A percentile compares a stretch with the other conserved stretches of the same genome.
These are phyloP conservation scores for Xylaria scruposa DNA, from an alignment of 495 filamentous ascomycete genomes.

Conservation along the genomic window DNA sequence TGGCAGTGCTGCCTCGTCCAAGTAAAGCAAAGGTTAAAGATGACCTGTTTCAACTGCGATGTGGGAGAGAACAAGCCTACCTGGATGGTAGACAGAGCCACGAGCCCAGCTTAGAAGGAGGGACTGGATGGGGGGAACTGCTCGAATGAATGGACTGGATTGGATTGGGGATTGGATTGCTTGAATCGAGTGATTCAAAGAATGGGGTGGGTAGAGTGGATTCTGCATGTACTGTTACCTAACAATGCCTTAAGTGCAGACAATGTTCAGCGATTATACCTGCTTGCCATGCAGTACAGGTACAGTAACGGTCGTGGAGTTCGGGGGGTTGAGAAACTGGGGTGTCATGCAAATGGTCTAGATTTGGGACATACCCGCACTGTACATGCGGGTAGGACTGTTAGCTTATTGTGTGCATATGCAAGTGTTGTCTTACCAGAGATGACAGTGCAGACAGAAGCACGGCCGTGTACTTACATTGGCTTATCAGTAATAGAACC, in stretches of 20 bases:
- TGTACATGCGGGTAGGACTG: neutral
- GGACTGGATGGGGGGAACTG: constrained; percentile 7
- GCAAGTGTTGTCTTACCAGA: neutral
- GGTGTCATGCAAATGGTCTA: neutral
- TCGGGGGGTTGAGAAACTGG: neutral
- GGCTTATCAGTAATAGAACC: neutral
- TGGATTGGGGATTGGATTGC: constrained; percentile 9
- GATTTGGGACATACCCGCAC: constrained; percentile 1
- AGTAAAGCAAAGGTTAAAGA: constrained; percentile 16
- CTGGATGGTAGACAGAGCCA: constrained; percentile 12
- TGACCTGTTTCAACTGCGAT: neutral
- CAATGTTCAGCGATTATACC: neutral
- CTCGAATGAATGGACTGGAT: neutral
- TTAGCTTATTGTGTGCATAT: constrained; percentile 14
- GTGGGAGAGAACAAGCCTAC: constrained; percentile 2
- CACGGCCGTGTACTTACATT: neutral
- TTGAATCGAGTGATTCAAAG: constrained; percentile 13
- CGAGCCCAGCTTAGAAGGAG: neutral
- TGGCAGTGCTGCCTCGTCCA: constrained; percentile 26
- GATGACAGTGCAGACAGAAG: neutral
- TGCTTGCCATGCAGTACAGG: neutral
- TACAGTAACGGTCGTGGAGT: neutral
- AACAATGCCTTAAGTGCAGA: neutral
- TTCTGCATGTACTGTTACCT: neutral
- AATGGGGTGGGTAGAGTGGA: constrained; percentile 22